Base-by-base conservation (phyloP, 2,329 filamentous ascomycete species). In the Coleophoma eucalyptorum region DNA sequence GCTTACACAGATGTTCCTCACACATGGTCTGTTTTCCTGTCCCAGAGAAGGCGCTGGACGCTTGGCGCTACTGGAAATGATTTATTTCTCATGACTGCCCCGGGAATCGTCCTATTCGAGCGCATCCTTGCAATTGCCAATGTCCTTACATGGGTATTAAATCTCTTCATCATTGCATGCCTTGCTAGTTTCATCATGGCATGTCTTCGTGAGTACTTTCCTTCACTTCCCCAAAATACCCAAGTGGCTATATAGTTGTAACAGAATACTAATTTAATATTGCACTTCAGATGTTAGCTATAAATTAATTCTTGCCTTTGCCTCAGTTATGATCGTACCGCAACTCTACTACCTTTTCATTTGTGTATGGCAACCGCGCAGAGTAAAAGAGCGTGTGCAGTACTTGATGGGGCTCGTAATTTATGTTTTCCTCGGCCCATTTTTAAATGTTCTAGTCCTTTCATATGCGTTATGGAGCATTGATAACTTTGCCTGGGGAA, bases 31-130 rank as follows among this genome's bases (percentile, higher is more conserved):
- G 74, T 78, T 0, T 78, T 76, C 45, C 59, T 77, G 21, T 75
- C 72, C 4, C 74, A 77, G 60, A 68, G 74, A 5, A 73, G 75
- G 60, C 69, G 74, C 0, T 77, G 75, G 73, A 72, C 74, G 1
- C 58, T 78, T 10, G 74, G 73, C 0, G 73, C 72, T 34, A 75
- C 73, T 26, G 71, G 70, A 4, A 77, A 77, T 55, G 74, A 78
- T 57, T 69, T 77, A 21, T 69, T 76, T 59, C 71, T 77, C 64
- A 67, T 76, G n/a, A 69, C 72, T 48, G 66, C 72, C 0, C 68
- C 68, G 1, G 69, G 72, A 0, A 72, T 71, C 43, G 66, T 70
- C 10, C 59, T 66, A 43, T 68, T 76, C 18, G 73, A 77, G 58
- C 60, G 73, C 7, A 60, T 76, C 20, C 71, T 75, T 50, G 72